These are phyloP conservation scores for Phallus indusiatus DNA, from an alignment of 768 basidiomycete species.

Conservation along the genomic window DNA sequence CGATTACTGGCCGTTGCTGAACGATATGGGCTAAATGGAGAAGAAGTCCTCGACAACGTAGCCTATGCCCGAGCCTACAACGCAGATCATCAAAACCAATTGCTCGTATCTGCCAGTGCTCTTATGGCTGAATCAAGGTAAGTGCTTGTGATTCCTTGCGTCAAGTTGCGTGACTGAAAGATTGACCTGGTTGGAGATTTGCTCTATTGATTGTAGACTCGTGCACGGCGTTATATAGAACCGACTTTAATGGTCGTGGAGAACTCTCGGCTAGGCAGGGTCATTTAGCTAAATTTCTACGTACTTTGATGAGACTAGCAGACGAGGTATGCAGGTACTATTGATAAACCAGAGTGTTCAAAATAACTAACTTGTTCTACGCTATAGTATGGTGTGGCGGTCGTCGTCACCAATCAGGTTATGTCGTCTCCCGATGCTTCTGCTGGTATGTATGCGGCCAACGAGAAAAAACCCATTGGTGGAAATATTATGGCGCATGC, in stretches of 20 bases:
- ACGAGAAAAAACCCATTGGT: slow-evolving; percentile 97
- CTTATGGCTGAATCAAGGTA: slow-evolving; percentile 98
- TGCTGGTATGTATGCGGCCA: slow-evolving; percentile 77
- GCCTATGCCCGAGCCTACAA: slow-evolving; percentile 99
- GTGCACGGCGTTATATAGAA: slow-evolving; percentile 89
- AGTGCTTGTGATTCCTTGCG: neutral
- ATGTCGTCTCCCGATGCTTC: slow-evolving; percentile 98
- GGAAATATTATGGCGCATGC: slow-evolving; percentile 99
- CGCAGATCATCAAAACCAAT: slow-evolving; percentile 89
- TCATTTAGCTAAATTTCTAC: slow-evolving; percentile 91
- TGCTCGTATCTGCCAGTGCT: slow-evolving; percentile 89
- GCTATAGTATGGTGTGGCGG: slow-evolving; percentile 88
- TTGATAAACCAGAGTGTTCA: neutral
- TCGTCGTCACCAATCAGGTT: slow-evolving; percentile 96
- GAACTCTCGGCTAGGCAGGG: slow-evolving; percentile 93
- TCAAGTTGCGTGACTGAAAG: neutral
- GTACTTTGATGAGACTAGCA: slow-evolving; percentile 86
- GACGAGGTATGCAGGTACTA: slow-evolving; percentile 65
- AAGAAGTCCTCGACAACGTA: slow-evolving; percentile 96
- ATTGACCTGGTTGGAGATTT: slow-evolving; percentile 47
- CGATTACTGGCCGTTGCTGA: slow-evolving; percentile 92
- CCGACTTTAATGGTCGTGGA: slow-evolving; percentile 91
- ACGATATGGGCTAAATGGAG: slow-evolving; percentile 92
- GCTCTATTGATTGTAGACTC: slow-evolving; percentile 95
- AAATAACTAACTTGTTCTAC: neutral